Evolutionary conservation across 495 filamentous ascomycete genomes (phyloP).

Genomic region (Aeminium ludgeri): DNA sequence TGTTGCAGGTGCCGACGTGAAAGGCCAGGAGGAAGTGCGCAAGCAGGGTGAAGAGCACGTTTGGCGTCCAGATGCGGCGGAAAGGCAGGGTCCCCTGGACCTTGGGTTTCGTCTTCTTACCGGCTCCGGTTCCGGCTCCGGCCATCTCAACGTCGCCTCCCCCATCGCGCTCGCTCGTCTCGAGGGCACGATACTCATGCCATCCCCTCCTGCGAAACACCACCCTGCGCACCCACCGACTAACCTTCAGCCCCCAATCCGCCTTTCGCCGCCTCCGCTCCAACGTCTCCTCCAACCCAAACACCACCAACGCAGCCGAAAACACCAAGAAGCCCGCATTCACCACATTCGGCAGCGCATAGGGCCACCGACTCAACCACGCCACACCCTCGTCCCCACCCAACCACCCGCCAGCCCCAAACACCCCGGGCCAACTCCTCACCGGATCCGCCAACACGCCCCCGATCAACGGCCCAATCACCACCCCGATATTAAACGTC

Average conservation of each 20-base stretch:
- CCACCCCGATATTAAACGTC: slow-evolving; percentile 65
- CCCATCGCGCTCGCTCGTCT: slow-evolving; percentile 4
- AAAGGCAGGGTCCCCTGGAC: slow-evolving; percentile 40
- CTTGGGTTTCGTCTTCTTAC: neutral
- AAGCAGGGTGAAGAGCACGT: slow-evolving; percentile 44
- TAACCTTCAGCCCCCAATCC: slow-evolving; percentile 36
- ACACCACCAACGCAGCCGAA: slow-evolving; percentile 38
- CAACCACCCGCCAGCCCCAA: slow-evolving; percentile 38
- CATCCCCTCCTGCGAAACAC: slow-evolving; percentile 19
- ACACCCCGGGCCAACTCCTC: slow-evolving; percentile 43
- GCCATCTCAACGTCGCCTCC: slow-evolving; percentile 10
- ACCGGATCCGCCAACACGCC: slow-evolving; percentile 59
- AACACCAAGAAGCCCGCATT: slow-evolving; percentile 47
- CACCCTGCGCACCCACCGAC: slow-evolving; percentile 26
- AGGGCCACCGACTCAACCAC: slow-evolving; percentile 55
- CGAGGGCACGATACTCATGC: slow-evolving; percentile 9
- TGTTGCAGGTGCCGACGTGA: slow-evolving; percentile 60
- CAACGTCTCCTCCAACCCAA: slow-evolving; percentile 53
- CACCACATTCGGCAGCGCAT: slow-evolving; percentile 59
- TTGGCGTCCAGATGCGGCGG: slow-evolving; percentile 43
- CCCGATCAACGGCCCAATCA: slow-evolving; percentile 54
- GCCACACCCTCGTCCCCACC: slow-evolving; percentile 36
- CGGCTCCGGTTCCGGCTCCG: neutral
- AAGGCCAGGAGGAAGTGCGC: slow-evolving; percentile 51
- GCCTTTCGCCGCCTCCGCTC: slow-evolving; percentile 28